Conservation (phyloP, 371 early-diverging fungal genomes). For the Rhizopus microsporus region DNA sequence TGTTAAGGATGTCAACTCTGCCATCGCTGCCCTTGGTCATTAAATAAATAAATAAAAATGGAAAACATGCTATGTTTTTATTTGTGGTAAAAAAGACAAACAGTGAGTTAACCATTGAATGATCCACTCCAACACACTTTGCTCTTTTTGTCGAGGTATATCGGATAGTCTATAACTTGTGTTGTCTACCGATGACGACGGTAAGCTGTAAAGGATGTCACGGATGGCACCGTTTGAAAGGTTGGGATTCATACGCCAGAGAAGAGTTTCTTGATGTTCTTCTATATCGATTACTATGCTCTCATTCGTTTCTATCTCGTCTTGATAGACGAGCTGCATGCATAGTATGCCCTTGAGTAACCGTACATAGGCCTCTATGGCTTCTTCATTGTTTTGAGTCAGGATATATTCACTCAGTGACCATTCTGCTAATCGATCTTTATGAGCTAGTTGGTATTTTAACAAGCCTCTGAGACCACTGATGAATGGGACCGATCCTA, state of each 20-base stretch:
- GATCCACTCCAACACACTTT: not conserved
- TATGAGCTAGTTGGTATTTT: slow-evolving; percentile 23
- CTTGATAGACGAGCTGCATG: slow-evolving; percentile 20
- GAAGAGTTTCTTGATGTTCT: slow-evolving; percentile 1
- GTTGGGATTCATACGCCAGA: slow-evolving; percentile 30
- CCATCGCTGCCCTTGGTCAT: slow-evolving; percentile 59
- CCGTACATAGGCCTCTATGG: slow-evolving; percentile 23
- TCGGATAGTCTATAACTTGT: not conserved
- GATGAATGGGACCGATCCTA: slow-evolving; percentile 28
- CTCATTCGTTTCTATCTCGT: slow-evolving; percentile 1
- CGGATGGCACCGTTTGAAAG: not conserved
- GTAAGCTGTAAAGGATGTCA: slow-evolving; percentile 5
- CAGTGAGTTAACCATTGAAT: not conserved
- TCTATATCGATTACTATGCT: slow-evolving; percentile 13
- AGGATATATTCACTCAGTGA: slow-evolving; percentile 22
- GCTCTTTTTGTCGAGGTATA: not conserved
- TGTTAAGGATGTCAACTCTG: slow-evolving; percentile 50
- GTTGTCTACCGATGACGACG: not conserved
- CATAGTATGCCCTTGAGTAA: slow-evolving; percentile 26
- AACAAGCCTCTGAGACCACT: slow-evolving; percentile 25
- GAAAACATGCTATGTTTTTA: not conserved
- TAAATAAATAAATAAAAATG: slow-evolving; percentile 31
- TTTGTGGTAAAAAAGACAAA: slow-evolving; percentile 4
- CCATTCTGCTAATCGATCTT: slow-evolving; percentile 26
- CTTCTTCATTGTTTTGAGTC: slow-evolving; percentile 33